Base-by-base conservation (phyloP, 2,329 filamentous ascomycete genomes). In the Diaporthe sp. region DNA sequence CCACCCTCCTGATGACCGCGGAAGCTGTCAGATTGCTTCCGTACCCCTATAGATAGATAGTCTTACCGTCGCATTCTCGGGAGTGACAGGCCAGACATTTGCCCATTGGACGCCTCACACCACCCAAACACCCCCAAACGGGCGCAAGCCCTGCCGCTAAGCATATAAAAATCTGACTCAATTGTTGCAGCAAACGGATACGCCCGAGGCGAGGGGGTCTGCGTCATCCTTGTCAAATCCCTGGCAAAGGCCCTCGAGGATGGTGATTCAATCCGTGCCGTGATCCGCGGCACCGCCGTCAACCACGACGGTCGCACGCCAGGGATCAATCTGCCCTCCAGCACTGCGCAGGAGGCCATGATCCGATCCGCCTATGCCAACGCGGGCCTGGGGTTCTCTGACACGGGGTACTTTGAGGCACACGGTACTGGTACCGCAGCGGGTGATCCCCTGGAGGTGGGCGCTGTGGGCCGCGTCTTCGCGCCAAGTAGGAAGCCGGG, bases 181-280 rank as follows among this genome's bases (percentile, higher is more conserved):
- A 42, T 57, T 22, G 25, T 49, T 49, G 53, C 62, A 70, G 72
- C 86, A 0, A 83, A 88, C 72, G 90, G 90, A 0, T 91, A 90
- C 77, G 88, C 84, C 2, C 83, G 89, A 19, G 89, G 88, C 25
- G 84, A 85, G 73, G 89, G 88, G 3, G 78, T 87, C 13, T 86
- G 83, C 0, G 82, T 84, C 3, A 49, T 91, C 0, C 75, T 90
- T 1, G 77, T 91, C 5, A 67, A 73, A 46, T 39, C 46, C 19
- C 60, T 73, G 17, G 39, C 37, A n/a, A 53, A 71, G 12, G 70
- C 70, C 7, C 55, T 76, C n/a, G 49, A 58, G 22, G 75, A 74
- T 13, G 58, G 72, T 25, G 49, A 85, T 42, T 42, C 73, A 0
- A 86, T 88, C 58, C 79, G 83, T 12, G 83, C 81, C 25, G 76